Evolutionary conservation across 2,329 filamentous ascomycete genomes (phyloP), one percentile per base, ranked within the genome.

Genomic region (Teratosphaeria nubilosa): DNA sequence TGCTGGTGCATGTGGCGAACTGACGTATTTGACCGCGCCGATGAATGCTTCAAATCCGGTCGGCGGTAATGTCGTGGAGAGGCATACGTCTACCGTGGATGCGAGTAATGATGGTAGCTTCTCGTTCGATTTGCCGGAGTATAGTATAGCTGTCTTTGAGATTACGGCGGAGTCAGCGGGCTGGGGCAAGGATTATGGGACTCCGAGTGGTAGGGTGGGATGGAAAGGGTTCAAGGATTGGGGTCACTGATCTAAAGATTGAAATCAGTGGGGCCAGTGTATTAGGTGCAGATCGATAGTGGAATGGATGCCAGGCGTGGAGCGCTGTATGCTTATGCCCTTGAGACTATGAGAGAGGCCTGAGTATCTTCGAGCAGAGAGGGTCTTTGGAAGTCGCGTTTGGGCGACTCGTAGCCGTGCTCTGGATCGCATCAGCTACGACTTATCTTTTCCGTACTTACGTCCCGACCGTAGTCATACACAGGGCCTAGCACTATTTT

Each of bases 91-190:
- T 1, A 69, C 68, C 0, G 59, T 82, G 22, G 71, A 66, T 63
- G 79, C 77, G 2, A 75, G 73, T 16, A 64, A 67, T 2, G 71
- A 75, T 27, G 82, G 82, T 1, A 68, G 64, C 1, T 83, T 84
- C 63, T 69, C 69, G 51, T 84, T 84, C 63, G 73, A 67, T 27
- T 60, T 85, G 65, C 82, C 81, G 0, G 72, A 80, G 62, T 69
- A 83, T 58, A 83, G 80, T 62, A 77, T 85, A 54, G 81, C 80
- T 14, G 77, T 85, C 2, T 65, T 85, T 56, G 79, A 82, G 16
- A 48, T 63, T 13, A 51, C 55, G 20, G 60, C 60, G 10, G 37
- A 52, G 5, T 22, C 31, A 22, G 58, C 55, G 34, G 62, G 62
- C 13, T 14, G 48, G 3, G 59, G 59, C 2, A 45, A 58, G 20